phyloP scores from a whole-genome alignment of 140 eudicot species.

The Anethum foeniculum region DNA sequence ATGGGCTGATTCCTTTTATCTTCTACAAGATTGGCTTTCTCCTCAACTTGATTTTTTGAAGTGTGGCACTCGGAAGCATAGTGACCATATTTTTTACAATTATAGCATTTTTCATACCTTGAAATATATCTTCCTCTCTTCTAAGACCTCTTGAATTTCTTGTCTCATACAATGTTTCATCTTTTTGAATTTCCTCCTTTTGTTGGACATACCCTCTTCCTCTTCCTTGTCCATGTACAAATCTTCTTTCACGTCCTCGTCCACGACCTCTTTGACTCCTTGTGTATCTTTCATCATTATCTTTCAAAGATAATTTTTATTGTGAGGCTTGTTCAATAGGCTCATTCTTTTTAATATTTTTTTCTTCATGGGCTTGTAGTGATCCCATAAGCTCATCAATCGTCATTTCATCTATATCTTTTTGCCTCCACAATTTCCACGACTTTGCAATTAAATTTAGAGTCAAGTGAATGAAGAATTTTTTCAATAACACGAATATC shows the following conservation, averaged over 20 bases:
- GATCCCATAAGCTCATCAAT: constrained; percentile 9
- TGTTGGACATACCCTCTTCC: not conserved
- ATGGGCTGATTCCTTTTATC: not conserved
- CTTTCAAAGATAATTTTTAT: too few relatives aligned
- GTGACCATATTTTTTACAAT: not conserved
- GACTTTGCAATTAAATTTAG: constrained; percentile 1
- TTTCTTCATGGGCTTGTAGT: not conserved
- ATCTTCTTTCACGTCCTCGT: not conserved
- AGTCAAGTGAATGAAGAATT: too few relatives aligned
- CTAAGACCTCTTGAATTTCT: not conserved
- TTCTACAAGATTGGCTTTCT: not conserved
- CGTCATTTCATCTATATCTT: constrained; percentile 4
- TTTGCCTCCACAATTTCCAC: constrained; percentile 8
- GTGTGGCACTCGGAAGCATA: not conserved
- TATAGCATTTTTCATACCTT: not conserved
- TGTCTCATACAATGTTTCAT: not conserved
- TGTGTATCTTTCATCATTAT: not conserved
- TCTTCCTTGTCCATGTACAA: not conserved
- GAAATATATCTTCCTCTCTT: not conserved
- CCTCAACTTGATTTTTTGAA: not conserved
- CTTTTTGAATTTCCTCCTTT: not conserved
- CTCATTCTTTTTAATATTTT: not conserved
- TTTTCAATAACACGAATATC: too few relatives aligned
- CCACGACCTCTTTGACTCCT: not conserved
- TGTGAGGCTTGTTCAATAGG: too few relatives aligned